Evolutionary conservation across 2,329 filamentous ascomycete species (phyloP).

Genomic region (Xylogone sp.): DNA sequence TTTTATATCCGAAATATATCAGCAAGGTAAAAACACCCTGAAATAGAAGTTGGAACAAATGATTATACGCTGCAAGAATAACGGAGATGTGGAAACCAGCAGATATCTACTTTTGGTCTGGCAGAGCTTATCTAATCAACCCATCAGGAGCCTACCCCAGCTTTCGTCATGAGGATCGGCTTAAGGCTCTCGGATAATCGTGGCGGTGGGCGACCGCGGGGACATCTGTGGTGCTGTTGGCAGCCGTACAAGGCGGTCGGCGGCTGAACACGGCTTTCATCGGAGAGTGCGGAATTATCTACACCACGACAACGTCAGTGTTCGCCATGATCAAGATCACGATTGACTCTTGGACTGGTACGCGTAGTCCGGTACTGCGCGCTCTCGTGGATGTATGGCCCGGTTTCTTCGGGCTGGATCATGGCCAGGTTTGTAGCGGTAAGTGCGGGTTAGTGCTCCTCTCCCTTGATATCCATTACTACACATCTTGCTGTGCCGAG

Average conservation of each 20-base stretch:
- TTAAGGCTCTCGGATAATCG: too few relatives aligned
- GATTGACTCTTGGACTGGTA: not conserved
- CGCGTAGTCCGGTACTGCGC: not conserved
- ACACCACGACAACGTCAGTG: not conserved
- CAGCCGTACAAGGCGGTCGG: not conserved
- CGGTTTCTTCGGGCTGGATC: not conserved
- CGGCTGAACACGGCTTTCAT: constrained; percentile 1
- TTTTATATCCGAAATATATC: too few relatives aligned
- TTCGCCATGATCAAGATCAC: not conserved
- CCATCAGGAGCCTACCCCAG: too few relatives aligned
- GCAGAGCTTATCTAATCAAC: too few relatives aligned
- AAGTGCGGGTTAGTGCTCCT: too few relatives aligned
- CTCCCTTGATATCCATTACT: not conserved
- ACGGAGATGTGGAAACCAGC: too few relatives aligned
- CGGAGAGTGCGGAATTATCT: not conserved
- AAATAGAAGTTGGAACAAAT: too few relatives aligned
- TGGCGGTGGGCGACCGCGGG: too few relatives aligned
- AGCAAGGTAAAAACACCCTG: too few relatives aligned
- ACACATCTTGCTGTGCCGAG: not conserved
- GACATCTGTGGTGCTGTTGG: not conserved
- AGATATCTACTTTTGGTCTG: too few relatives aligned
- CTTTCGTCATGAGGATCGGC: too few relatives aligned
- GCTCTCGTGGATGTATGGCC: not conserved
- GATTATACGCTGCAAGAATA: too few relatives aligned
- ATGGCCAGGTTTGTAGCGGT: not conserved